Percentiles rank a stretch among this genome's conserved stretches.
These are phyloP conservation scores for Colletotrichum endophyticum DNA, from an alignment of 2,329 filamentous ascomycete genomes.

Conservation along the genomic window DNA sequence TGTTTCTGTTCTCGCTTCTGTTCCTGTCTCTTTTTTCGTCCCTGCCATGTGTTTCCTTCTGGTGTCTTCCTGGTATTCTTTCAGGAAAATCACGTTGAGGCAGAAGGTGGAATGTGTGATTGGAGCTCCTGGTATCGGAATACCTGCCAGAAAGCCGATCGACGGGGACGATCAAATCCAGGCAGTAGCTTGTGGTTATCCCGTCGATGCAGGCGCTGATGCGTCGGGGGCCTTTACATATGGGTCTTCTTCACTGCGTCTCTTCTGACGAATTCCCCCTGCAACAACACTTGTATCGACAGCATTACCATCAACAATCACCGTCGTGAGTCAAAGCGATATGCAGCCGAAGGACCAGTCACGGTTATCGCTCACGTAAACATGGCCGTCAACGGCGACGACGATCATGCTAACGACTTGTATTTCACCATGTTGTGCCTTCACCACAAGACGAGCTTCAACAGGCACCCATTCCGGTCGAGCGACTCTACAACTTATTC, in stretches of 20 bases:
- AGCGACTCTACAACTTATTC: not conserved
- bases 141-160: not conserved
- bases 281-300: no score
- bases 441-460: not conserved
- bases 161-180: not conserved
- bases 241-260: no score
- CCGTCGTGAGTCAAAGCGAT: no score
- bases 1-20: not conserved
- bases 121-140: not conserved
- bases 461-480: not conserved
- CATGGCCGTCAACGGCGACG: not conserved
- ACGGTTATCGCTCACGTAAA: not conserved
- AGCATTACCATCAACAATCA: no score
- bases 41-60: not conserved
- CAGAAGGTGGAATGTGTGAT: not conserved
- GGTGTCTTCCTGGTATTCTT: not conserved
- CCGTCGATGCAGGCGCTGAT: no score
- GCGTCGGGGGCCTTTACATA: no score
- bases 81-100: not conserved
- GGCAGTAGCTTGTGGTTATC: no score
- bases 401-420: not conserved
- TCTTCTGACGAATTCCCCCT: no score
- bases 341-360: not conserved
- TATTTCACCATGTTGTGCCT: not conserved
- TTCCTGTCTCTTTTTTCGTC: not conserved